phyloP scores from a whole-genome alignment of 176 grass and related monocot genomes.

The Carex pumila region DNA sequence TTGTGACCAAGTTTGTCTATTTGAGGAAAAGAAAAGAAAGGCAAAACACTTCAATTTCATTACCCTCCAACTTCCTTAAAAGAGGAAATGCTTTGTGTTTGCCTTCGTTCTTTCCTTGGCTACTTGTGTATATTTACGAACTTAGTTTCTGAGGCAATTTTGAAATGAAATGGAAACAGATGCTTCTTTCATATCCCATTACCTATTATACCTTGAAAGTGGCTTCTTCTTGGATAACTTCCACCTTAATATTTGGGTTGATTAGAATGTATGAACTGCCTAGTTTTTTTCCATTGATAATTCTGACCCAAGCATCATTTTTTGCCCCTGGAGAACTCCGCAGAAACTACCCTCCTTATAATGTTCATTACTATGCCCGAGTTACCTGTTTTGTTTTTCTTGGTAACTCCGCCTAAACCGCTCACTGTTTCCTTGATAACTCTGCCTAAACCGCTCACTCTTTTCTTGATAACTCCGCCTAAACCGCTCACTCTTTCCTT shows the following conservation, averaged over 20 bases:
- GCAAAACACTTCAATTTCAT: too few relatives aligned
- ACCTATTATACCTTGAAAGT: too few relatives aligned
- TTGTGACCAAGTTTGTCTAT: background rate
- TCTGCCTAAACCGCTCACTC: background rate
- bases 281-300: background rate
- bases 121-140: too few relatives aligned
- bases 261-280: background rate
- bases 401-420: background rate
- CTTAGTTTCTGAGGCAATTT: too few relatives aligned
- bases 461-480: too few relatives aligned
- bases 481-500: too few relatives aligned
- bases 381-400: background rate
- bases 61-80: background rate
- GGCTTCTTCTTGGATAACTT: too few relatives aligned
- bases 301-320: background rate
- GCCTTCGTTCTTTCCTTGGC: too few relatives aligned
- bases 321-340: background rate
- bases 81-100: background rate
- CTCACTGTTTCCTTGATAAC: background rate
- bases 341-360: background rate
- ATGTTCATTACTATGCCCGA: background rate
- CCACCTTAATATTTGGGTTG: too few relatives aligned
- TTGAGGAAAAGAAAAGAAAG: background rate
- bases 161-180: too few relatives aligned
- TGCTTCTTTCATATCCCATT: too few relatives aligned